Evolutionary conservation across 768 basidiomycete species (phyloP).

Genomic region (Lentinula aciculospora): DNA sequence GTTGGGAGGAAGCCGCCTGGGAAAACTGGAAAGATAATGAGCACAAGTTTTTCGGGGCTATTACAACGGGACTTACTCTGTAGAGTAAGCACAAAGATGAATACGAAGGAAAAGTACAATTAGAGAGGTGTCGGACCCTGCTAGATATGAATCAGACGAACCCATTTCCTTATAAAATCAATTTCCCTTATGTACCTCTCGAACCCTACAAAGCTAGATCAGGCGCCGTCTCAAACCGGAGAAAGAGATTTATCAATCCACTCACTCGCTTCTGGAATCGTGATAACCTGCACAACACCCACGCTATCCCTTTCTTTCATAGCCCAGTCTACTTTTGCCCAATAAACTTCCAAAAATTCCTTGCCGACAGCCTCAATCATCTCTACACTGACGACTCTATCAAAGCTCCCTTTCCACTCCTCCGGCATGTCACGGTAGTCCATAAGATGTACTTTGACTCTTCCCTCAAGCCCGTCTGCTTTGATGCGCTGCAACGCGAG

Average conservation of each 20-base stretch:
- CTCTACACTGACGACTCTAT: conserved; percentile 68
- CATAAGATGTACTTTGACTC: conserved; percentile 66
- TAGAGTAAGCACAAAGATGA: not conserved
- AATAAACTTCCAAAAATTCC: conserved; percentile 63
- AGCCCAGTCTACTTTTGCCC: conserved; percentile 60
- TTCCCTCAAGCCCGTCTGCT: conserved; percentile 41
- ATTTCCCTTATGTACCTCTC: conserved; percentile 51
- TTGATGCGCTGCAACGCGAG: conserved; percentile 53
- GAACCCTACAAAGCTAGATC: conserved; percentile 31
- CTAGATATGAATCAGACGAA: too few species aligned
- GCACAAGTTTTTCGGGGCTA: too few species aligned
- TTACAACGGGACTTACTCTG: conserved; percentile 6
- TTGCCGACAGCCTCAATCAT: conserved; percentile 74
- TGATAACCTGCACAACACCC: conserved; percentile 72
- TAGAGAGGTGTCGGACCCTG: too few species aligned
- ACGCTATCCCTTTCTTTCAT: conserved; percentile 52
- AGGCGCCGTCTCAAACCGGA: not conserved
- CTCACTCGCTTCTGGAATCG: conserved; percentile 65
- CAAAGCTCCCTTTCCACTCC: conserved; percentile 61
- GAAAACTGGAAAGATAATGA: conserved; percentile 30
- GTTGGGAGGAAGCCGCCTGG: conserved; percentile 54
- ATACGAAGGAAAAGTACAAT: not conserved
- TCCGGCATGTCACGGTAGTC: conserved; percentile 63
- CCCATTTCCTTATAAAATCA: conserved; percentile 80
- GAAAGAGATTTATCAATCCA: conserved; percentile 16